Evolutionary conservation across 2,329 filamentous ascomycete species (phyloP), one percentile per base, ranked within the genome.

Genomic region (Dothidotthia symphoricarpi): DNA sequence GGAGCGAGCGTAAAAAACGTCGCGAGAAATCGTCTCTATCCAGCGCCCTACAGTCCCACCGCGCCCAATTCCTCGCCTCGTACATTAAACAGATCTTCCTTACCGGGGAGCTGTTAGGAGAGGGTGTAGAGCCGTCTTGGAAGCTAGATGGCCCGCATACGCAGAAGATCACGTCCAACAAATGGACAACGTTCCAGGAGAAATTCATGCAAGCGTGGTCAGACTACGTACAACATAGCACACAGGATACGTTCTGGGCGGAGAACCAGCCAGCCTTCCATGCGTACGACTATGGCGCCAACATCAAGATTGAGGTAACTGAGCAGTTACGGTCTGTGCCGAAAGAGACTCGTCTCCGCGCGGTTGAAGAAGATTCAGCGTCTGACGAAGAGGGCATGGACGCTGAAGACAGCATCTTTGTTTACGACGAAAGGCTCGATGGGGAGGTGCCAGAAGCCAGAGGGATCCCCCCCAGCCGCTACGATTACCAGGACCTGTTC

Each of bases 61-160:
- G 31, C 24, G 28, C 35, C 28, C n/a, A 37, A 16, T 37, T 37
- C 24, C 28, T 37, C 26, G 16, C 28, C 9, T 37, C 17, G 24
- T 37, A 37, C 19, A 37, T 37, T 31, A 37, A 37, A 16, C 2
- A 37, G 35, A 30, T 37, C 22, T 37, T 37, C 12, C 11, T 37
- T 19, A n/a, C 28, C 19, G 16, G 28, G n/a, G 15, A 37, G 28
- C 35, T 37, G 6, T 28, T 37, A 37, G 35, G 24, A 12, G 15
- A 37, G 15, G 15, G 35, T 9, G 24, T 37, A 27, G 11, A 37
- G 35, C 35, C 15, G 17, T 37, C 24, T 32, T 37, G 15, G 35
- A 22, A 24, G 24, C 7, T 37, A 31, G 28, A 30, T 16, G 16
- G 34, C 19, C 17, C 16, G 14, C 12, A 36, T 16, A 36, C 17